Evolutionary conservation across 2,329 filamentous ascomycete species (phyloP), one percentile per base, ranked within the genome.

Genomic region (Apiospora kogelbergensis): DNA sequence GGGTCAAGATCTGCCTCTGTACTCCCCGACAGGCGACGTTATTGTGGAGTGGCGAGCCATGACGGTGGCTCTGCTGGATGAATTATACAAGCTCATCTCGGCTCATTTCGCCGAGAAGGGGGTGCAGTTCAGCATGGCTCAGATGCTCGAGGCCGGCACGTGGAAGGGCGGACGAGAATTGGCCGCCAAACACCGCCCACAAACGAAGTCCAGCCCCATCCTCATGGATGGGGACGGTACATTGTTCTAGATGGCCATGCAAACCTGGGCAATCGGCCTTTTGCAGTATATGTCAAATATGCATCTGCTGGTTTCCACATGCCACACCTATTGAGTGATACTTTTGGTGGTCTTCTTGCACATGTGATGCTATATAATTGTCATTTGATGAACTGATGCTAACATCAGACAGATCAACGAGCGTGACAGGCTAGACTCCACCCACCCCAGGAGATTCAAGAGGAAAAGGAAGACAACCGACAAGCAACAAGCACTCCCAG

Each of bases 141-240:
- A 99, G 80, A 89, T 99, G 83, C 85, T 99, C 22, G 96, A 98
- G 81, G 96, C 95, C 17, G 96, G 96, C 66, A 97, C 93, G 78
- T 99, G 96, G 95, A 98, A 98, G 92, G 95, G 96, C 80, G 82
- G 88, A 69, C 86, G 93, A 78, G 93, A 95, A 81, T 85, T 95
- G 75, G 93, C 93, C 65, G 93, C 94, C 77, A 89, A 94, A 68
- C 90, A 88, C 60, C 85, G 93, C 69, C 93, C 93, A 20, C 91
- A 93, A 75, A 95, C 93, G 15, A 93, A 91, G 81, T 91, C 93
- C 72, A 93, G 93, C 68, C 93, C 93, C 15, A 95, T 96, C 77
- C 89, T 94, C 84, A 94, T 95, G 74, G 82, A 91, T 69, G 93
- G 91, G 71, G 93, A 95, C 78, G 93, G 93, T 71, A 95, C 93